Base-by-base conservation (phyloP, 2,329 filamentous ascomycete species). In the Lachnellula hyalina region DNA sequence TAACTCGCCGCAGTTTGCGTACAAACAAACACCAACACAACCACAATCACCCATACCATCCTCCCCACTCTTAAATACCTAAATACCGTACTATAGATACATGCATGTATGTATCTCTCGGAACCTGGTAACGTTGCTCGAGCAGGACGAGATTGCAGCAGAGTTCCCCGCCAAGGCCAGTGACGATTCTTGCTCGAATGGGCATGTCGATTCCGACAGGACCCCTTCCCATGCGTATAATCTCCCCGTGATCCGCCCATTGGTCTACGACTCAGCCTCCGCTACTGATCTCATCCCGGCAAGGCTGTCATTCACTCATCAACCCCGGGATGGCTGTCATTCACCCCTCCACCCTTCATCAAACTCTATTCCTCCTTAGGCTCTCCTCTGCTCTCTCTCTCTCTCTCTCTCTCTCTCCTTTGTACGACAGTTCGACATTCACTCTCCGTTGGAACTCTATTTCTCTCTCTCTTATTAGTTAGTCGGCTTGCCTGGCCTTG, bases 131-230 rank as follows among this genome's bases (percentile, higher is more conserved):
- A 54, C 52, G 52, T 54, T 54, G 42, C 28, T 28, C 7, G 28
- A 28, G 8, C 28, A 8, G 28, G 28, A 7, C 28, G 21, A 14
- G 44, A 44, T 44, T 21, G 19, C 44, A 15, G 11, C 15, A 12
- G 23, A 25, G 25, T 7, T 4, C 19, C 23, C 23, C 19, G 25
- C 12, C 12, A n/a, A 28, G 5, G 28, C 8, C 28, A 32, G 2
- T 45, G 52, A 19, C 47, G 52, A 54, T 54, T 50, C 23, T 54
- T 51, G 40, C 52, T 49, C 17, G 2, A 53, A 49, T 9, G 25
- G 41, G 44, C 19, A 46, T 32, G 44, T 46, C 44, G 44, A 28
- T 17, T 21, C 12, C 17, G 5, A 5, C 41, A 44, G 41, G 41
- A 44, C 41, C 19, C 4, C 19, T 44, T 23, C 11, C 41, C 41